phyloP scores from a whole-genome alignment of 1,284 basidiomycete genomes.

The Pulveroboletus sp. region DNA sequence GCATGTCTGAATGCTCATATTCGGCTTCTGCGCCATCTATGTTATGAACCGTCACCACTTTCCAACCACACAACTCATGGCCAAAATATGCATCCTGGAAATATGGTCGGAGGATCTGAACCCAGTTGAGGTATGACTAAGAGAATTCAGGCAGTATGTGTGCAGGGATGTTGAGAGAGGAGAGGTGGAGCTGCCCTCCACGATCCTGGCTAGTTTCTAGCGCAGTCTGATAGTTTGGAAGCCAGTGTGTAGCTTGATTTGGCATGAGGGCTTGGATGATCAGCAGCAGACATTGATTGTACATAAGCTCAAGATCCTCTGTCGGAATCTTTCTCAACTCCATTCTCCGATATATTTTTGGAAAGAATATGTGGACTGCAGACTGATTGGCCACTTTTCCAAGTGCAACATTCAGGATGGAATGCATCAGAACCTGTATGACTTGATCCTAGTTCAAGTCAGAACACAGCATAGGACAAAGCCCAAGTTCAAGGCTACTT shows the following conservation, averaged over 20 bases:
- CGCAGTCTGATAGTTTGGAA: background rate
- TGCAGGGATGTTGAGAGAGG: background rate
- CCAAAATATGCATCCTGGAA: conserved; percentile 14
- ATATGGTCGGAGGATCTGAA: background rate
- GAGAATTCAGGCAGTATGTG: background rate
- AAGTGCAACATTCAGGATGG: conserved; percentile 8
- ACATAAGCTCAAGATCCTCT: background rate
- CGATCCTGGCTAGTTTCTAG: background rate
- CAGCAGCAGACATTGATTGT: background rate
- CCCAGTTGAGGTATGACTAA: fast-evolving
- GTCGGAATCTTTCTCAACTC: background rate
- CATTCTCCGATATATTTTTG: background rate
- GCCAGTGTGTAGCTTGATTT: conserved; percentile 12
- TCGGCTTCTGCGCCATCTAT: background rate
- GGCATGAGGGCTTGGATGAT: background rate
- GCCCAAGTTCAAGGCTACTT: too few relatives aligned
- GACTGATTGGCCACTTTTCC: conserved; percentile 10
- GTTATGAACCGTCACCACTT: conserved; percentile 1
- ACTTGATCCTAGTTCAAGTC: too few relatives aligned
- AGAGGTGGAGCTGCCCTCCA: background rate
- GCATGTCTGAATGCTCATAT: background rate
- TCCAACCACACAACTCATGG: conserved; percentile 14
- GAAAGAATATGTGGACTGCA: conserved; percentile 8
- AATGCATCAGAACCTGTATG: conserved; percentile 6
- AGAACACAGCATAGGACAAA: too few relatives aligned